Base-by-base conservation (phyloP, 768 basidiomycete species). In the Terana coerulea region DNA sequence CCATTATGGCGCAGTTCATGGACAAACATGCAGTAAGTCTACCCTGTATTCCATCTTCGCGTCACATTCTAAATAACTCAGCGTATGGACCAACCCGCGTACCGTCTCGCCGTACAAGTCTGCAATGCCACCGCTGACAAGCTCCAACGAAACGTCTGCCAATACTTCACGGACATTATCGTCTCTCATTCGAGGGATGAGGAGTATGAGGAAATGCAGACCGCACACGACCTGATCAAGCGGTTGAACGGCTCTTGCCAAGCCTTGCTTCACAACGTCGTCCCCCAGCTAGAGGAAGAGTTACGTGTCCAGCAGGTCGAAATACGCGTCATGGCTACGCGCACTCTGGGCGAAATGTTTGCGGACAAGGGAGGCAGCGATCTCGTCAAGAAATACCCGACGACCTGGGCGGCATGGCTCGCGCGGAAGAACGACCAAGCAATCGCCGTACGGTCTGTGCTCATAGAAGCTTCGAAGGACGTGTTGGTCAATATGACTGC, bases 91-190 rank as follows among this genome's bases (percentile, higher is more conserved):
- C 84, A 88, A 55, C 81, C 91, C 9, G 81, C 88, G 0, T 88
- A 84, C 66, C 81, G 88, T 30, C 78, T 97, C 30, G 92, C 91
- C 0, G 85, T 89, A 3, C 84, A 89, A 60, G 81, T 97, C 25
- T 95, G 91, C 75, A 93, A 84, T 51, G 74, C 75, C 21, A 85
- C 91, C 0, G 77, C 89, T 3, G 91, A 94, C 67, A 90, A 88
- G 66, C 78, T 98, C 5, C 90, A 93, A 64, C 83, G 93, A 5
- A 81, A 93, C 55, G 88, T 95, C 40, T 89, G 86, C 63, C 84
- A 89, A 59, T 94, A 98, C 70, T 97, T 99, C 64, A 88, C 91
- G 21, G 95, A 97, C 60, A 84, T 91, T 53, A 88, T 95, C 60
- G 78, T 84, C 40, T 73, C 74, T 12, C 74, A 75, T 53, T 73